Conservation (phyloP, 129 eudicot species). For the Glebionis coronaria region DNA sequence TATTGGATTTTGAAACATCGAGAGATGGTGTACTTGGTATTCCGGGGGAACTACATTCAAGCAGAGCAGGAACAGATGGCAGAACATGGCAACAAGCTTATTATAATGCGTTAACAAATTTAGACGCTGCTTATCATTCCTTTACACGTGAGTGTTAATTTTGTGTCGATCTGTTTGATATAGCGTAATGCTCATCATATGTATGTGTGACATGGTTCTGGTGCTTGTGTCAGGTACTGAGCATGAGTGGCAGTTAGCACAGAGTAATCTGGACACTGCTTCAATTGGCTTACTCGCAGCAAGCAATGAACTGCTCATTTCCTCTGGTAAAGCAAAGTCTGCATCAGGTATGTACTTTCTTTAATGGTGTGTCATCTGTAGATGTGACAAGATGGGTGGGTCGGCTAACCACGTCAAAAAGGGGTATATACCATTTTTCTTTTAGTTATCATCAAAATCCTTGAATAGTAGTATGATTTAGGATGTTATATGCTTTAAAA, state of each 20-base stretch:
- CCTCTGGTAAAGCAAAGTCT: constrained; percentile 76
- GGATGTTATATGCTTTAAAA: background rate
- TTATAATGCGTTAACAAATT: constrained; percentile 59
- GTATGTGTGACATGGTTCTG: constrained; percentile 7
- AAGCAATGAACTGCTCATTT: constrained; percentile 68
- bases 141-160: constrained; percentile 62
- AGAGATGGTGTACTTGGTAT: constrained; percentile 72
- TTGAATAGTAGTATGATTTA: background rate
- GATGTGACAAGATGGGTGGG: background rate
- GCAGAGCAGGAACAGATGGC: constrained; percentile 57
- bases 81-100: constrained; percentile 92
- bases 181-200: background rate
- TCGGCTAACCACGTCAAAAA: background rate
- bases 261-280: constrained; percentile 83
- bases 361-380: background rate
- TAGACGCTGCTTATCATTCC: constrained; percentile 83
- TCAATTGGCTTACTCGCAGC: constrained; percentile 72
- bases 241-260: constrained; percentile 88
- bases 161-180: constrained; percentile 11
- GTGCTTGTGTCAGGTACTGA: constrained; percentile 62
- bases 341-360: constrained; percentile 59
- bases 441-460: background rate
- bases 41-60: constrained; percentile 43
- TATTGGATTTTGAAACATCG: constrained; percentile 94
- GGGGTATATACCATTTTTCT: too few species aligned